A percentile compares a stretch with the other conserved stretches of the same genome.
Evolutionary conservation across 148 eudicot genomes (phyloP).

Genomic region (Beta vulgaris): DNA sequence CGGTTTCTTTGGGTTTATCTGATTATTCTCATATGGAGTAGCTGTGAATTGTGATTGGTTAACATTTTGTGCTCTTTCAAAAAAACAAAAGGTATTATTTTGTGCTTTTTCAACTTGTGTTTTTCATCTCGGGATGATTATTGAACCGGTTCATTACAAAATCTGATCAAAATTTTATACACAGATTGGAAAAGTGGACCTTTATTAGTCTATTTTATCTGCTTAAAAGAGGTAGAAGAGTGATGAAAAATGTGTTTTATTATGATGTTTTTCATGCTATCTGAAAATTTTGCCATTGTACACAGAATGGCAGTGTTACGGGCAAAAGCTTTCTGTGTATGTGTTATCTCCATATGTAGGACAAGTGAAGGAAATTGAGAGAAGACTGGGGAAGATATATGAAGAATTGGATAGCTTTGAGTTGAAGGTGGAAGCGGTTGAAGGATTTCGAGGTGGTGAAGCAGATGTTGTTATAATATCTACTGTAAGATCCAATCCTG

Average conservation of each 20-base stretch:
- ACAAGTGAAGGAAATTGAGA: conserved; percentile 46
- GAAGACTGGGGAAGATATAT: conserved; percentile 35
- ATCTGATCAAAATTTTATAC: too few relatives aligned
- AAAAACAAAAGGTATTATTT: too few relatives aligned
- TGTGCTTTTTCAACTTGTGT: too few relatives aligned
- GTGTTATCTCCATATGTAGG: conserved; percentile 50
- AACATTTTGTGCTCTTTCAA: not conserved
- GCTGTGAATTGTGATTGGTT: not conserved
- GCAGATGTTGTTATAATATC: conserved; percentile 61
- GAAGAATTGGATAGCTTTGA: conserved; percentile 23
- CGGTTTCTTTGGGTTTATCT: not conserved
- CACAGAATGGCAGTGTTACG: conserved; percentile 37
- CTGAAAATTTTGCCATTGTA: not conserved
- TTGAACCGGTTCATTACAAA: not conserved
- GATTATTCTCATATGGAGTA: not conserved
- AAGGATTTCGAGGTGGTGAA: conserved; percentile 58
- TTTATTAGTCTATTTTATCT: not conserved
- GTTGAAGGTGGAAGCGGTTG: conserved; percentile 41
- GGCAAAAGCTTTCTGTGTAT: conserved; percentile 38
- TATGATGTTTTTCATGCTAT: not conserved
- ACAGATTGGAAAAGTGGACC: too few relatives aligned
- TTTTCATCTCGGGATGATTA: not conserved
- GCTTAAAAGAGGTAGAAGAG: not conserved
- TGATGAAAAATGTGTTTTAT: not conserved
- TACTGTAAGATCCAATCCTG: conserved; percentile 39